Percentiles rank a stretch among this genome's conserved stretches.
Conservation (phyloP, 1,284 basidiomycete genomes). For the Ustilago loliicola region DNA sequence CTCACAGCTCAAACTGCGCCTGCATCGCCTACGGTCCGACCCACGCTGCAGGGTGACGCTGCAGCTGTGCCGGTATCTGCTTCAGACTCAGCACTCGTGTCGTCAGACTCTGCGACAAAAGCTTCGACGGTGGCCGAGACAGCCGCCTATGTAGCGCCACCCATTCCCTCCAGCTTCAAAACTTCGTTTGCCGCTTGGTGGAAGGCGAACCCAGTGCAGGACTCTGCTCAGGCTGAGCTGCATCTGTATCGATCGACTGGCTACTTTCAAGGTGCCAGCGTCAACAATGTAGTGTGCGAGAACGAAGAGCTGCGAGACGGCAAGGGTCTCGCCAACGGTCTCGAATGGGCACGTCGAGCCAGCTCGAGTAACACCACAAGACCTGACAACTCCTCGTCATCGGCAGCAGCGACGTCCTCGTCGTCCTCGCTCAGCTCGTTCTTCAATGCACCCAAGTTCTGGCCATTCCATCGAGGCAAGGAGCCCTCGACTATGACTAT, state of each 20-base stretch:
- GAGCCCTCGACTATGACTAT: conserved; percentile 53
- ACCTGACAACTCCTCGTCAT: not conserved
- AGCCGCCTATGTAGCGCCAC: conserved; percentile 42
- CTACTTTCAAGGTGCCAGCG: conserved; percentile 55
- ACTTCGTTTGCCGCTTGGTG: conserved; percentile 61
- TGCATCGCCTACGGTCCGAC: conserved; percentile 20
- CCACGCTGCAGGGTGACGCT: conserved; percentile 6
- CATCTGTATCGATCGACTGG: conserved; percentile 54
- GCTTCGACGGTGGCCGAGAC: conserved; percentile 4
- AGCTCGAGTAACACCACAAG: not conserved
- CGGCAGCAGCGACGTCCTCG: not conserved
- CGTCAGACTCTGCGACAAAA: conserved; percentile 2
- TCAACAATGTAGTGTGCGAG: conserved; percentile 53
- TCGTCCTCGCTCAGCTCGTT: conserved; percentile 17
- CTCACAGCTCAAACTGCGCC: conserved; percentile 35
- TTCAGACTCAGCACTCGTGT: conserved; percentile 29
- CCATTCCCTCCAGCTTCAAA: conserved; percentile 57
- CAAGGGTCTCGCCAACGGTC: conserved; percentile 37
- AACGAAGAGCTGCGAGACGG: conserved; percentile 48
- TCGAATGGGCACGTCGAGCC: conserved; percentile 26
- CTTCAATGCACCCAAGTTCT: conserved; percentile 36
- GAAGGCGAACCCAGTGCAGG: conserved; percentile 36
- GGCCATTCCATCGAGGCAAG: conserved; percentile 39
- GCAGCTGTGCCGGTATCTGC: conserved; percentile 23
- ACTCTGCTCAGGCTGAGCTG: conserved; percentile 62